Percentiles rank a stretch among this genome's conserved stretches.
phyloP scores from a whole-genome alignment of 208 protist species.

The Strigomonas culicis region DNA sequence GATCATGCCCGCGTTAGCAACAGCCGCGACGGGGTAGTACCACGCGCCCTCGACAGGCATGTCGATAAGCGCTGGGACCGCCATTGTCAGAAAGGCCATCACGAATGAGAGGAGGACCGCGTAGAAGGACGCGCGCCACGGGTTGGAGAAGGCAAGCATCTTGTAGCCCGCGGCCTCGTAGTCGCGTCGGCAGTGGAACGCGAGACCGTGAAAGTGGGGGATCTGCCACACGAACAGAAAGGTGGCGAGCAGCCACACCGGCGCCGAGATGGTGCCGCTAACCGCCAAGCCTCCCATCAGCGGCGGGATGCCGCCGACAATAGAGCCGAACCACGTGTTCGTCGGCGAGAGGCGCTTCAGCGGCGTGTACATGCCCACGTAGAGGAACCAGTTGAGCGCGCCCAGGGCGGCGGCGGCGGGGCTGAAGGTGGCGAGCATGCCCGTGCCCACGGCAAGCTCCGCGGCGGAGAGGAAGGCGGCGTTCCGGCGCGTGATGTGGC shows the following conservation, averaged over 20 bases:
- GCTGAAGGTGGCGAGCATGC: constrained; percentile 55
- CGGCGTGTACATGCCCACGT: constrained; percentile 87
- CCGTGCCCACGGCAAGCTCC: constrained; percentile 66
- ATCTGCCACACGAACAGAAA: constrained; percentile 91
- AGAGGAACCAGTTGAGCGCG: constrained; percentile 79
- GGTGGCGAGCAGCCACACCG: constrained; percentile 64
- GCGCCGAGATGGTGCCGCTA: constrained; percentile 33
- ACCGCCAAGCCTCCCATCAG: constrained; percentile 86
- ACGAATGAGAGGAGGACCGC: constrained; percentile 66
- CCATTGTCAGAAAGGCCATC: constrained; percentile 62
- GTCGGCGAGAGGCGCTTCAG: constrained; percentile 79
- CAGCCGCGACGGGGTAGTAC: constrained; percentile 62
- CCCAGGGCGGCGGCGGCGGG: constrained; percentile 63
- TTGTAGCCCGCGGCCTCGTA: constrained; percentile 89
- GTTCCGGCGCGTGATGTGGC: constrained; percentile 40
- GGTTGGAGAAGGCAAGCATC: constrained; percentile 87
- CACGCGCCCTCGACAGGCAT: constrained; percentile 60
- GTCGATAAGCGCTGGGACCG: constrained; percentile 35
- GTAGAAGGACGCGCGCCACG: constrained; percentile 85
- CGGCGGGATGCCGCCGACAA: constrained; percentile 90
- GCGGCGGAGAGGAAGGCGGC: constrained; percentile 37
- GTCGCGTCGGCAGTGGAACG: constrained; percentile 87
- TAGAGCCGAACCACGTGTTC: constrained; percentile 91
- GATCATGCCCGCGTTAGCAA: constrained; percentile 70
- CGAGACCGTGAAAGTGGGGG: constrained; percentile 89